Evolutionary conservation across 2,329 filamentous ascomycete genomes (phyloP).

Genomic region (Tricladium varicosporioides): DNA sequence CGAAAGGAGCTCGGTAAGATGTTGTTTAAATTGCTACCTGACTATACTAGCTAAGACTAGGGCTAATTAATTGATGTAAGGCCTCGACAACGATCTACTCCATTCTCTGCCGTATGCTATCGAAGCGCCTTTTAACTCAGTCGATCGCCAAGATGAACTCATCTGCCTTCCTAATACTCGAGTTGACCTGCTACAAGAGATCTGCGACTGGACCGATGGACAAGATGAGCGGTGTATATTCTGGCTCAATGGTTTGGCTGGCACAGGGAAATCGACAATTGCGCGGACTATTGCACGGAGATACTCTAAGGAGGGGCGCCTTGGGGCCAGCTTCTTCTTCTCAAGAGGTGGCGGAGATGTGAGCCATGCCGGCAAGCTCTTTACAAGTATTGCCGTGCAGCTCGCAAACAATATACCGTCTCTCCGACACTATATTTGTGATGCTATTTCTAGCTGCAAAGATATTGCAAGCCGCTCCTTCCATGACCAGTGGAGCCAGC

Average conservation of each 20-base stretch:
- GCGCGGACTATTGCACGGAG: too few species aligned
- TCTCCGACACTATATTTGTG: constrained; percentile 4
- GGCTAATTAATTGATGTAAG: too few species aligned
- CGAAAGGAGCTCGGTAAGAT: constrained; percentile 27
- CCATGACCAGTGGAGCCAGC: constrained; percentile 43
- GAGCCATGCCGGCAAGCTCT: too few species aligned
- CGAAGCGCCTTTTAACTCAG: constrained; percentile 24
- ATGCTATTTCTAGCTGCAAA: constrained; percentile 3
- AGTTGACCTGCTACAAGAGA: constrained; percentile 25
- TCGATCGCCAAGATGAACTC: constrained; percentile 21
- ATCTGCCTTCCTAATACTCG: constrained; percentile 28
- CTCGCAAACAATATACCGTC: constrained; percentile 6
- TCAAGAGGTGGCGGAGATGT: too few species aligned
- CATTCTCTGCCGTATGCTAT: constrained; percentile 3
- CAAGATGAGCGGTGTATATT: constrained; percentile 18
- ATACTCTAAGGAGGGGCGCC: neutral
- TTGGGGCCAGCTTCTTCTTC: too few species aligned
- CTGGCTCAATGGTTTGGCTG: constrained; percentile 36
- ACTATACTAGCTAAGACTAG: too few species aligned
- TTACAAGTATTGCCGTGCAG: neutral
- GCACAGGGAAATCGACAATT: too few species aligned
- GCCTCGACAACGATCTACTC: too few species aligned
- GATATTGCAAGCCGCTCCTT: constrained; percentile 24
- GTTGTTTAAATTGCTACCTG: too few species aligned
- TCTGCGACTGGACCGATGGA: constrained; percentile 22